Percentiles rank a stretch among this genome's conserved stretches.
Conservation (phyloP, 805 yeast genomes). For the Candida oleophila region DNA sequence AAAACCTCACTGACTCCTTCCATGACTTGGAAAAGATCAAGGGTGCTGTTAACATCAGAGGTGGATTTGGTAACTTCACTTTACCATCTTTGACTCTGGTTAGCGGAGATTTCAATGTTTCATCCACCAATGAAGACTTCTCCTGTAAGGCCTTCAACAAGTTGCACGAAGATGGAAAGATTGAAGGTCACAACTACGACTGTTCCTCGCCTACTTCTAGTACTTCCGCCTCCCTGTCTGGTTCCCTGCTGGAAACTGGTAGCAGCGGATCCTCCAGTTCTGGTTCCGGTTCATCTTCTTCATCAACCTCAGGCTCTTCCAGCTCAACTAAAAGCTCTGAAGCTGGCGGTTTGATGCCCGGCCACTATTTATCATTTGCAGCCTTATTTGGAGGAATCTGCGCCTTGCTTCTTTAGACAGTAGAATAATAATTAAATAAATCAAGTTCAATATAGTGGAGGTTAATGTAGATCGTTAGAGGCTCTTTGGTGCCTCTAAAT, state of each 20-base stretch:
- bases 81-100: conserved; percentile 36
- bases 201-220: conserved; percentile 35
- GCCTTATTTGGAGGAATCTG: conserved; percentile 15
- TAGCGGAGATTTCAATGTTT: conserved; percentile 41
- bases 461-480: not conserved
- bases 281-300: conserved; percentile 13
- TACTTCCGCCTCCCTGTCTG: conserved; percentile 11
- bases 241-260: conserved; percentile 13
- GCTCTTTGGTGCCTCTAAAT: too few species aligned
- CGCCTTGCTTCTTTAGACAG: conserved; percentile 10
- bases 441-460: not conserved
- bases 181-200: conserved; percentile 45
- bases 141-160: conserved; percentile 34
- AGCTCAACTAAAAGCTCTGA: conserved; percentile 20
- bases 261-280: conserved; percentile 17
- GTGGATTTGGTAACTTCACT: conserved; percentile 39
- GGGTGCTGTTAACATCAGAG: conserved; percentile 41
- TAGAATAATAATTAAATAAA: not conserved
- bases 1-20: conserved; percentile 29
- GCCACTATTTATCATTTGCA: not conserved
- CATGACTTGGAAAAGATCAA: conserved; percentile 28
- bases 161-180: conserved; percentile 29
- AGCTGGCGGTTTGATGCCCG: conserved; percentile 9
- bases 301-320: conserved; percentile 15
- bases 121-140: conserved; percentile 36